Conservation (phyloP, 805 yeast genomes). For the Priceomyces carsonii region DNA sequence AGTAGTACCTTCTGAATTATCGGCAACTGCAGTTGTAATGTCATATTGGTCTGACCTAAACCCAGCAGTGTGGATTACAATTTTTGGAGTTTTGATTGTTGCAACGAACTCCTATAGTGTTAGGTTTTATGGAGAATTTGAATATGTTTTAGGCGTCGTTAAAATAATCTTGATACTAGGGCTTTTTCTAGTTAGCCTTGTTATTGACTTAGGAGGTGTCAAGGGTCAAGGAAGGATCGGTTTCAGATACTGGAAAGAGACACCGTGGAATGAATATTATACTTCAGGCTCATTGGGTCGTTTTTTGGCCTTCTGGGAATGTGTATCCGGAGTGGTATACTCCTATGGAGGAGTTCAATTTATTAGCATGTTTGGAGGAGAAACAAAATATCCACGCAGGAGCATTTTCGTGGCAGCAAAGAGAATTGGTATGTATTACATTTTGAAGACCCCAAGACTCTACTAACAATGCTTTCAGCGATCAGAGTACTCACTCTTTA, state of each 20-base stretch:
- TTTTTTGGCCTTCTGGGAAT: conserved; percentile 60
- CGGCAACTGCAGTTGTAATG: conserved; percentile 22
- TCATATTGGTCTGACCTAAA: conserved; percentile 29
- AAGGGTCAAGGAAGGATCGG: conserved; percentile 21
- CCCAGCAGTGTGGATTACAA: conserved; percentile 43
- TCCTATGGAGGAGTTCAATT: conserved; percentile 27
- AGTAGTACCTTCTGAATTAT: conserved; percentile 20
- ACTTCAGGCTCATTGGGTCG: conserved; percentile 52
- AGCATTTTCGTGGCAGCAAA: conserved; percentile 28
- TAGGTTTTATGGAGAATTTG: conserved; percentile 22
- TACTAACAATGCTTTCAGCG: conserved; percentile 7
- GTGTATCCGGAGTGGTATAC: conserved; percentile 56
- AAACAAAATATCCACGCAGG: conserved; percentile 35
- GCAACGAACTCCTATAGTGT: conserved; percentile 18
- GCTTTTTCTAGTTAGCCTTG: conserved; percentile 18
- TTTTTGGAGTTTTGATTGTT: conserved; percentile 25
- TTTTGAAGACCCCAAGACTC: not conserved
- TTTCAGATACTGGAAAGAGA: conserved; percentile 23
- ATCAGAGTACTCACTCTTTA: conserved; percentile 30
- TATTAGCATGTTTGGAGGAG: conserved; percentile 28
- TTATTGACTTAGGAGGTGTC: conserved; percentile 22
- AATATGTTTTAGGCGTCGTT: conserved; percentile 19
- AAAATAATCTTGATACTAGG: conserved; percentile 20
- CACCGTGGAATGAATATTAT: conserved; percentile 14
- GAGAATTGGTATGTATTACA: conserved; percentile 17